Conservation (phyloP, 441 rosid species). For the Daphne laureola region DNA sequence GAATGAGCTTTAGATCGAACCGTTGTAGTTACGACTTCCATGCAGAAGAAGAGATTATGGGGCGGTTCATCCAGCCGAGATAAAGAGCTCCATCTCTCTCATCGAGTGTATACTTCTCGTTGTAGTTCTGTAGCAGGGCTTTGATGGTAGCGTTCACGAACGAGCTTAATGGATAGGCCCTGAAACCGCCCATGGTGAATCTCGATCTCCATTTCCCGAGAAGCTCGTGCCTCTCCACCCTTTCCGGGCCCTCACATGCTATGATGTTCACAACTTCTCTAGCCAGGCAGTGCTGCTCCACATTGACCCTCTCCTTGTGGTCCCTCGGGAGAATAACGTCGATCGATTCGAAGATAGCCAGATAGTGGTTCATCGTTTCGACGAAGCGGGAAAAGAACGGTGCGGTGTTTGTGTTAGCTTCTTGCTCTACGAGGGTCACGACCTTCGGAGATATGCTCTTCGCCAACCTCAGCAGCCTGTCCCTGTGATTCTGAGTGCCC, state of each 20-base stretch:
- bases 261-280: conserved; percentile 82
- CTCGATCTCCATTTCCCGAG: conserved; percentile 82
- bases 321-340: conserved; percentile 71
- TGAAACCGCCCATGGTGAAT: conserved; percentile 81
- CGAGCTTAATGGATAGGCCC: conserved; percentile 56
- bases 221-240: conserved; percentile 85
- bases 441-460: conserved; percentile 74
- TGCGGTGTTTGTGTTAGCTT: conserved; percentile 79
- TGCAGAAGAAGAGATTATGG: conserved; percentile 63
- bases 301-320: conserved; percentile 72
- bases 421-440: conserved; percentile 86
- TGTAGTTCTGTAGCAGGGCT: conserved; percentile 51
- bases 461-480: conserved; percentile 63
- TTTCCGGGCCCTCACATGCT: conserved; percentile 88
- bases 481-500: conserved; percentile 73
- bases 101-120: conserved; percentile 57
- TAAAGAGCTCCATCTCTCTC: conserved; percentile 70
- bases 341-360: conserved; percentile 71
- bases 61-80: conserved; percentile 88
- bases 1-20: background rate
- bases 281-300: conserved; percentile 96
- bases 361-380: conserved; percentile 60
- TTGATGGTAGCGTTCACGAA: conserved; percentile 71
- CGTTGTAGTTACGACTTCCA: conserved; percentile 46
- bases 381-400: conserved; percentile 63